A percentile compares a stretch with the other conserved stretches of the same genome.
phyloP scores from a whole-genome alignment of 2,329 filamentous ascomycete species.

The Grosmannia huntii region DNA sequence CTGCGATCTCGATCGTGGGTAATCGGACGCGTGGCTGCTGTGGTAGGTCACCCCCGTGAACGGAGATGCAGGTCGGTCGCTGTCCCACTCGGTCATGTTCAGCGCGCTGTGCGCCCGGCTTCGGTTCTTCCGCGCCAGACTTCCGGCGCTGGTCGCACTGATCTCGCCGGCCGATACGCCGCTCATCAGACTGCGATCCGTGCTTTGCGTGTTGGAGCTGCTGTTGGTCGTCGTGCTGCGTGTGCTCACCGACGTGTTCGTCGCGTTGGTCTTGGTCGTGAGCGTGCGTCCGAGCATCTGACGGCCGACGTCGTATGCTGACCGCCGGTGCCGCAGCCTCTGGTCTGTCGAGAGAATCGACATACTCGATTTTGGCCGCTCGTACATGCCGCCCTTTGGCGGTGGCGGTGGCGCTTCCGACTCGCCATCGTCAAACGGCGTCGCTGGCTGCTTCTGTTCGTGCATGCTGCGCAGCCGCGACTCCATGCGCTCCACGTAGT shows the following conservation, averaged over 20 bases:
- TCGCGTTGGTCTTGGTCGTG: constrained; percentile 78
- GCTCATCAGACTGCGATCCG: constrained; percentile 83
- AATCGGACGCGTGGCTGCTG: constrained; percentile 63
- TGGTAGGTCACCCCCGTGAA: constrained; percentile 81
- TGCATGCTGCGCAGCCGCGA: constrained; percentile 63
- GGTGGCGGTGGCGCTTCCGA: constrained; percentile 39
- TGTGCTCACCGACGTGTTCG: constrained; percentile 61
- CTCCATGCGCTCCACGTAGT: constrained; percentile 90
- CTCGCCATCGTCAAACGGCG: not conserved
- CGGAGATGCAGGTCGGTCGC: constrained; percentile 46
- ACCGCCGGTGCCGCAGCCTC: constrained; percentile 53
- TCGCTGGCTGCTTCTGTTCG: constrained; percentile 29
- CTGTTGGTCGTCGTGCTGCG: constrained; percentile 56
- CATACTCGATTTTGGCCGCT: constrained; percentile 47
- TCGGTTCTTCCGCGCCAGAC: constrained; percentile 65
- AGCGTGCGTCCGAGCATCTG: constrained; percentile 63
- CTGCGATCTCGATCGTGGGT: constrained; percentile 48
- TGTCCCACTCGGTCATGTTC: constrained; percentile 43
- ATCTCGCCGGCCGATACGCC: constrained; percentile 80
- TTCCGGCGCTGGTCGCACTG: constrained; percentile 91
- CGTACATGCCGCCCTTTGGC: constrained; percentile 28
- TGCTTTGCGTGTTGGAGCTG: constrained; percentile 59
- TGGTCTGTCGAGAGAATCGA: constrained; percentile 24
- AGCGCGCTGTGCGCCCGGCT: constrained; percentile 48
- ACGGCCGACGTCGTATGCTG: constrained; percentile 64